phyloP scores from a whole-genome alignment of 2,329 filamentous ascomycete genomes.

The Pseudopithomyces maydicus region DNA sequence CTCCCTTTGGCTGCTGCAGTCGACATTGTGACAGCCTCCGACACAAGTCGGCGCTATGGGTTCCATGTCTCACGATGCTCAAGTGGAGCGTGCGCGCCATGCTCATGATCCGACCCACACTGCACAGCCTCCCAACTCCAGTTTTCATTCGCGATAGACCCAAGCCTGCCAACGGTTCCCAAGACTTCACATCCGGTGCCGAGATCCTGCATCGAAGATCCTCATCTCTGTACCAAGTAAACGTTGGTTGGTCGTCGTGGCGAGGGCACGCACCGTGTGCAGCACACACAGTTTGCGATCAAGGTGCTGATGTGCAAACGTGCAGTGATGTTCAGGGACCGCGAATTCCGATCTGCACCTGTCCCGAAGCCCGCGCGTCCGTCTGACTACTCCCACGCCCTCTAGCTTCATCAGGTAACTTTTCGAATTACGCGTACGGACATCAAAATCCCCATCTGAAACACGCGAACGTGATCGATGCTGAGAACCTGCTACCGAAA shows the following conservation, averaged over 20 bases:
- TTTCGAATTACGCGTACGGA: conserved; percentile 1
- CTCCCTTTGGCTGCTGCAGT: too few relatives aligned
- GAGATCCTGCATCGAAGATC: not conserved
- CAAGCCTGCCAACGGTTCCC: not conserved
- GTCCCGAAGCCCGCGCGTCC: conserved; percentile 6
- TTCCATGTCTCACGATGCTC: not conserved
- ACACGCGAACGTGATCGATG: not conserved
- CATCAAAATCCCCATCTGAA: conserved; percentile 1
- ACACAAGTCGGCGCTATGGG: not conserved
- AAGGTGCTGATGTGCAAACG: not conserved
- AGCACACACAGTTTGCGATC: not conserved
- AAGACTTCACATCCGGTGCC: not conserved
- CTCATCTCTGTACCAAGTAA: not conserved
- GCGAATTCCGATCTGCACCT: conserved; percentile 2
- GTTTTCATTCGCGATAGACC: conserved; percentile 1
- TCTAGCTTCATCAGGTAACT: conserved; percentile 1
- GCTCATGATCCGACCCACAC: not conserved
- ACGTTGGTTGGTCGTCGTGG: too few relatives aligned
- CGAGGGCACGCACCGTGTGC: not conserved
- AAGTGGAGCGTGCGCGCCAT: not conserved
- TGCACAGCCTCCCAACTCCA: conserved; percentile 9
- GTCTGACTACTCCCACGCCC: not conserved
- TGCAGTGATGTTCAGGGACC: not conserved
- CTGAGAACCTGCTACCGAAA: not conserved
- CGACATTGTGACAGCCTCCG: not conserved